Percentiles rank a stretch among this genome's conserved stretches.
Conservation (phyloP, 2,329 filamentous ascomycete species). For the Penicillium corylophilum region DNA sequence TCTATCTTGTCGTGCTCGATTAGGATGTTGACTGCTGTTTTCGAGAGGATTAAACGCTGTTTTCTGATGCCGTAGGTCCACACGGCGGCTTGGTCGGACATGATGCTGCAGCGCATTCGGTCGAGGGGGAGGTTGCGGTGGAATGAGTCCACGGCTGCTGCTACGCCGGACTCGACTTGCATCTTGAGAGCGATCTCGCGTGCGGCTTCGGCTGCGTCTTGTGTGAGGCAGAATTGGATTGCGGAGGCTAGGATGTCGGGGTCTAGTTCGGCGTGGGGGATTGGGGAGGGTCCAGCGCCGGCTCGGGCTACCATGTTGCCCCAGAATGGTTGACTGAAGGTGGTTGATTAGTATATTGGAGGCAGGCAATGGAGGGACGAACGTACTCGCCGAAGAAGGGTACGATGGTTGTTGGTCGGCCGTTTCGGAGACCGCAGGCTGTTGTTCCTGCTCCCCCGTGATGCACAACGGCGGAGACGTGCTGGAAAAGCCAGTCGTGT, state of each 20-base stretch:
- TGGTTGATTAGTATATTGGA: neutral
- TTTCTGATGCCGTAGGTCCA: conserved; percentile 16
- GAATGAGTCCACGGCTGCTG: conserved; percentile 46
- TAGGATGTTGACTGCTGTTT: conserved; percentile 25
- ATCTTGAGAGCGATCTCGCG: conserved; percentile 40
- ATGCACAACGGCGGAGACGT: conserved; percentile 57
- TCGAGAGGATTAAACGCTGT: conserved; percentile 21
- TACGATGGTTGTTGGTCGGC: conserved; percentile 54
- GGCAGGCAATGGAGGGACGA: no score
- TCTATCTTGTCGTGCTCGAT: conserved; percentile 24
- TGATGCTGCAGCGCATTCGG: conserved; percentile 26
- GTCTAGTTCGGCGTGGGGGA: conserved; percentile 49
- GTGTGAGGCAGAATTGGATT: conserved; percentile 46
- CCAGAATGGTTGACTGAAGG: conserved; percentile 52
- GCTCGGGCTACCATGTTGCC: conserved; percentile 52
- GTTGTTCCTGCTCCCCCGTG: conserved; percentile 62
- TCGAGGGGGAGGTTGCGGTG: conserved; percentile 37
- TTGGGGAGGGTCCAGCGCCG: conserved; percentile 51
- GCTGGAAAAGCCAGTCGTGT: conserved; percentile 60
- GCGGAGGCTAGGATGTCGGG: conserved; percentile 46
- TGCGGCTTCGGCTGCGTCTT: conserved; percentile 38
- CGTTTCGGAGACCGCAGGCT: conserved; percentile 54
- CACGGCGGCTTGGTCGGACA: conserved; percentile 28
- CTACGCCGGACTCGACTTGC: conserved; percentile 42
- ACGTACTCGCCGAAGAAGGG: conserved; percentile 57